Evolutionary conservation across 1,284 basidiomycete genomes (phyloP), one percentile per base, ranked within the genome.

Genomic region (Megacollybia platyphylla): DNA sequence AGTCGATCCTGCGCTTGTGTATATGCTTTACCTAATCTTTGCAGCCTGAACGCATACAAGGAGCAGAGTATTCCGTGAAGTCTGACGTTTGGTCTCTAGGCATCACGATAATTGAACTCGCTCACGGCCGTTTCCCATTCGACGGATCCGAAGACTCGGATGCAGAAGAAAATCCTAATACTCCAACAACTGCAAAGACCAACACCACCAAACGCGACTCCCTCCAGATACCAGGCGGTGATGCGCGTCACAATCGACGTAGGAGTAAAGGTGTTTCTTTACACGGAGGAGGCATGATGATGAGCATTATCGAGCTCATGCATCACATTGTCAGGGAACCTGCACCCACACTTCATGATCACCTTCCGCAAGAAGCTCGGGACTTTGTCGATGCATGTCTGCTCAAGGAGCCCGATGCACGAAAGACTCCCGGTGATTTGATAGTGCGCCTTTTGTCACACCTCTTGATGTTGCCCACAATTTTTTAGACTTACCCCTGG

Each of bases 311-410:
- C 38, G 94, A 98, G 63, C 64, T 98, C 30, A 70, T 98, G 55
- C 94, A 98, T 56, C 91, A 97, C 56, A 97, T 98, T 54, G 96
- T 98, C 46, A 92, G 94, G 54, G 92, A 97, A 60, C 89, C 92
- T 13, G 89, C 92, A 26, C 92, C 92, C 26, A 67, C 76, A 52
- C 62, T 97, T 44, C 76, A 76, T 10, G 71, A 77, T 0, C 73
- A 79, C 41, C 90, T 84, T 64, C 78, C 77, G 5, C 60, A 59
- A 42, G 70, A 78, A 52, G 86, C 87, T 2, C 79, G 83, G 44
- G 70, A 71, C 38, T 92, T 93, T 47, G 77, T 92, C 34, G 83
- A 91, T 55, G 76, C 74, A 26, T 94, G 89, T 62, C 61, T 96
- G 57, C 54, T 79, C 55, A 96, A 96, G 63, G 84, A 91, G 52